Percentiles rank a stretch among this genome's conserved stretches.
Conservation (phyloP, 2,329 filamentous ascomycete genomes). For the Colletotrichum euphorbiae region DNA sequence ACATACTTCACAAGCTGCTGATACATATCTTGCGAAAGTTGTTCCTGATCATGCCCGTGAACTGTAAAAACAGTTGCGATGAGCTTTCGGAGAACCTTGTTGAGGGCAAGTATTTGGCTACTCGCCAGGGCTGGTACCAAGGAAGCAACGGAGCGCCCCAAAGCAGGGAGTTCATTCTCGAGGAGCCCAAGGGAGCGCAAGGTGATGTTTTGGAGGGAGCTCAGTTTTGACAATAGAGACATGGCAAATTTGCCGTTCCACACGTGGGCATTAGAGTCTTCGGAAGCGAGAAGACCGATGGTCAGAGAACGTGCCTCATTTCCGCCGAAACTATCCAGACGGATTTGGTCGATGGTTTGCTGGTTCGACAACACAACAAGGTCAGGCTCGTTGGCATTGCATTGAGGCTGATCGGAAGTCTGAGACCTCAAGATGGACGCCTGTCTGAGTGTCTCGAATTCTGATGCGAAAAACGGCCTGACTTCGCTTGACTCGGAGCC, state of each 20-base stretch:
- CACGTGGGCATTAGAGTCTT: conserved; percentile 38
- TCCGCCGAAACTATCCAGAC: conserved; percentile 43
- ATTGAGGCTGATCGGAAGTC: conserved; percentile 19
- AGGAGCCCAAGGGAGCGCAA: conserved; percentile 72
- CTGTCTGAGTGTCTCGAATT: conserved; percentile 70
- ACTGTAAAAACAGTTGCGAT: conserved; percentile 55
- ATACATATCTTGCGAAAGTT: conserved; percentile 5
- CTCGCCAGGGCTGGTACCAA: conserved; percentile 61
- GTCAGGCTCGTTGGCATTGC: conserved; percentile 48
- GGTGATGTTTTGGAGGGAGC: conserved; percentile 62
- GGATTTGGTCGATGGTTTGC: conserved; percentile 57
- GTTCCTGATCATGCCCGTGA: conserved; percentile 48
- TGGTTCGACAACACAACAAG: conserved; percentile 62
- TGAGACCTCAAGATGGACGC: conserved; percentile 56
- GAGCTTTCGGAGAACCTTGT: conserved; percentile 59
- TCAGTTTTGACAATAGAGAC: conserved; percentile 67
- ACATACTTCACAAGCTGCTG: not conserved
- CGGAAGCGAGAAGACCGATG: conserved; percentile 30
- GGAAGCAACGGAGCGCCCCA: conserved; percentile 66
- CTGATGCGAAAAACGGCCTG: conserved; percentile 62
- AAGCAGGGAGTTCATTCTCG: conserved; percentile 71
- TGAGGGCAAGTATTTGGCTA: conserved; percentile 63
- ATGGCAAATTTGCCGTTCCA: conserved; percentile 56
- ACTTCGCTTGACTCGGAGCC: conserved; percentile 55
- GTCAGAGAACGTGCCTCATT: conserved; percentile 33